phyloP scores from a whole-genome alignment of 2,329 filamentous ascomycete genomes.

The Ophiognomonia clavigignenti-juglandacearum region DNA sequence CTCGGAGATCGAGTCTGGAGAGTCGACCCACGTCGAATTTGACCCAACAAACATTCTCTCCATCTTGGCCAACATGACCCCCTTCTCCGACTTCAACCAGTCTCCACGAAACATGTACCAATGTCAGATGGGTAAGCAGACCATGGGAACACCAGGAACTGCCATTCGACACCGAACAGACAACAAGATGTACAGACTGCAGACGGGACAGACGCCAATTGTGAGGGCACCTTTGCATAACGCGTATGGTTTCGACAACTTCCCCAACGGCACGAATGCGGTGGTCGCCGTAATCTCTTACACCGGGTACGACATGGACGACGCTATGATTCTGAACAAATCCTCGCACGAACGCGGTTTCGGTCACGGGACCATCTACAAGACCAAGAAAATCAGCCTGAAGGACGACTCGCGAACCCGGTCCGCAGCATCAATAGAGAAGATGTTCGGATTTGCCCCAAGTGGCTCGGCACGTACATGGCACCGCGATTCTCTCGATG shows the following conservation, averaged over 20 bases:
- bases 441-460: slow-evolving; percentile 88
- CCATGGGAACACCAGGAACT: slow-evolving; percentile 93
- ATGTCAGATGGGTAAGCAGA: slow-evolving; percentile 99
- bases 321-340: slow-evolving; percentile 99
- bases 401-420: slow-evolving; percentile 70
- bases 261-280: slow-evolving; percentile 92
- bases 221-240: slow-evolving; percentile 92
- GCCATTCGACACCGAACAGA: slow-evolving; percentile 83
- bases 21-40: slow-evolving; percentile 90
- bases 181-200: slow-evolving; percentile 93
- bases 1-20: slow-evolving; percentile 78
- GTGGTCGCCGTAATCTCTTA: slow-evolving; percentile 98
- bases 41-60: slow-evolving; percentile 95
- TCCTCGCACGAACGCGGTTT: slow-evolving; percentile 94
- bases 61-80: slow-evolving; percentile 97
- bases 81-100: slow-evolving; percentile 98
- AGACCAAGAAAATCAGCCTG: slow-evolving; percentile 87
- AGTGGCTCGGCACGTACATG: slow-evolving; percentile 66
- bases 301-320: slow-evolving; percentile 99
- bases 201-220: slow-evolving; percentile 93
- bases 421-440: slow-evolving; percentile 64
- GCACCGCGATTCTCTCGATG: slow-evolving; percentile 70
- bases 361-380: slow-evolving; percentile 94
- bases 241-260: slow-evolving; percentile 95
- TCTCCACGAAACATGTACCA: slow-evolving; percentile 99